Evolutionary conservation across 2,329 filamentous ascomycete species (phyloP), one percentile per base, ranked within the genome.

Genomic region (Amauroascus verrucosus): DNA sequence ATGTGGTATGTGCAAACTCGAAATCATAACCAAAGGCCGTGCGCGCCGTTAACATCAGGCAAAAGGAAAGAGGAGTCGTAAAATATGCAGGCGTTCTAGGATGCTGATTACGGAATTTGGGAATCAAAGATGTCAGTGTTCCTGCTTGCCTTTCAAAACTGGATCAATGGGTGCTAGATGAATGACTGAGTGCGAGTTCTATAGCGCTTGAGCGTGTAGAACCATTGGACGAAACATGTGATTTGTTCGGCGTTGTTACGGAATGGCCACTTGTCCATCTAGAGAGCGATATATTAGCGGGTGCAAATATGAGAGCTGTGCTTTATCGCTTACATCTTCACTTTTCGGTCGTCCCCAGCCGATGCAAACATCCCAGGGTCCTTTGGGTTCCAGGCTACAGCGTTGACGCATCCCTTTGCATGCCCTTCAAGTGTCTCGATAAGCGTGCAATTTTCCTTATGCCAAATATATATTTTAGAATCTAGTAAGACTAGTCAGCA

Each of bases 331-430:
- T 75, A 96, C 85, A 98, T 89, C 71, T 85, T 84, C 58, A 97
- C 84, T 65, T 79, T 83, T 51, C 78, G 77, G 64, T 97, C 93
- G 67, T 98, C 93, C 16, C 91, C 90, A 55, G 87, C 91, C 11
- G 89, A 91, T 14, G 89, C 93, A 69, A 96, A 88, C 74, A 96
- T 84, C 57, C 80, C 81, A 0, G 88, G 83, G 64, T 96, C 81
- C 9, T 73, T 77, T 1, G 93, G 90, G 63, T 91, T 93, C 91
- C 93, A 98, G 20, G 85, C 79, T 35, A 94, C 86, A 6, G 88
- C 81, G 65, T 96, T 97, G 59, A 93, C 91, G 56, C 81, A 84
- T 32, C 88, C 84, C 11, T 79, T 77, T 6, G 75, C 72, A 62
- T 97, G 91, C 0, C 83, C 90, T 30, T 82, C 78, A 2, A 97